These are phyloP conservation scores for Phytophthora megakarya DNA, from an alignment of 352 stramenopile species.

Conservation along the genomic window DNA sequence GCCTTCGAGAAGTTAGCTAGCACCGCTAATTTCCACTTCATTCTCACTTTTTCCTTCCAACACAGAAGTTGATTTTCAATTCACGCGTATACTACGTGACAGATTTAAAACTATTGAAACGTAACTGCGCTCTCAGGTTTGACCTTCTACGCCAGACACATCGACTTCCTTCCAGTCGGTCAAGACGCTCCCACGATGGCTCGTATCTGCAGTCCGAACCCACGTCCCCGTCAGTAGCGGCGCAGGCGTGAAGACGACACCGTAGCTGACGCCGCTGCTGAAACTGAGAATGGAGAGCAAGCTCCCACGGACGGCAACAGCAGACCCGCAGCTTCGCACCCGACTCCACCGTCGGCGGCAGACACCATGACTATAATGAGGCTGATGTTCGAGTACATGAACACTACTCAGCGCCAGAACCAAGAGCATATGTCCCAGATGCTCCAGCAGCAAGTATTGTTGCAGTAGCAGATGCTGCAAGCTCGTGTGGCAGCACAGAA, in stretches of 20 bases:
- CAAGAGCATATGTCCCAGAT: constrained; percentile 10
- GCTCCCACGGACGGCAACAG: neutral
- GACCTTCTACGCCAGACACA: too few species aligned
- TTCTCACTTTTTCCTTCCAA: too few species aligned
- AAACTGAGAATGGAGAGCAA: too few species aligned
- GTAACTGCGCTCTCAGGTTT: too few species aligned
- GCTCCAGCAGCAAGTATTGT: constrained; percentile 14
- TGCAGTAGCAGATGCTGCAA: constrained; percentile 8
- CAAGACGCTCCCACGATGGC: too few species aligned
- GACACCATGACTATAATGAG: neutral
- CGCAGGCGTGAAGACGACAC: neutral
- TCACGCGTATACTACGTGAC: too few species aligned
- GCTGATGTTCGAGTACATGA: constrained; percentile 3
- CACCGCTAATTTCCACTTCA: too few species aligned
- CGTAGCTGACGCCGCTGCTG: neutral
- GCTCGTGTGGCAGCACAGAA: constrained; percentile 2
- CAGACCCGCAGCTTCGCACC: neutral
- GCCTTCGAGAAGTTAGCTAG: too few species aligned
- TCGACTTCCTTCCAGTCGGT: too few species aligned
- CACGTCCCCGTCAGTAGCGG: neutral
- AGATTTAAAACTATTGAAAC: too few species aligned
- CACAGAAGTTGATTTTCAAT: too few species aligned
- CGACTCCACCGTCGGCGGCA: neutral
- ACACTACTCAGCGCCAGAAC: neutral
- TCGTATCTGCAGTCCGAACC: neutral